Conservation (phyloP, 2,329 filamentous ascomycete genomes). For the Scedosporium dehoogii region DNA sequence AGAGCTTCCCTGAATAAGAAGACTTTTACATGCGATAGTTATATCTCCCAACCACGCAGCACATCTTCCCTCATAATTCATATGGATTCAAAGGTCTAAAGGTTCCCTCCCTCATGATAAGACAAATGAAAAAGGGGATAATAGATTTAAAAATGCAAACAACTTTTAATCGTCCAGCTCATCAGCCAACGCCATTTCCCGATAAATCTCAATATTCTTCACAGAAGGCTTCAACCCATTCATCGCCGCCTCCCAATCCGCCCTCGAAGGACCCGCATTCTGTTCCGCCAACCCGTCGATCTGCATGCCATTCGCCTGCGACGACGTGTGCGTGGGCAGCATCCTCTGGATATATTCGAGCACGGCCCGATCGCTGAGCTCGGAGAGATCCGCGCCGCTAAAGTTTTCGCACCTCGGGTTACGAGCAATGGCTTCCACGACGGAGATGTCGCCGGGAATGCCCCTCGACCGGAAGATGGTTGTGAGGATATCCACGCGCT, state of each 20-base stretch:
- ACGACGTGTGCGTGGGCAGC: conserved; percentile 11
- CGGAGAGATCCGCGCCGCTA: conserved; percentile 56
- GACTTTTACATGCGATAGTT: too few relatives aligned
- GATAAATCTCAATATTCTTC: conserved; percentile 33
- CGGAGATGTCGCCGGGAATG: conserved; percentile 34
- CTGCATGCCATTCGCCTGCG: conserved; percentile 11
- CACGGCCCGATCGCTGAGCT: conserved; percentile 36
- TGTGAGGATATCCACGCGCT: conserved; percentile 76
- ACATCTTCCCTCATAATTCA: too few relatives aligned
- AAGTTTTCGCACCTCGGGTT: conserved; percentile 64
- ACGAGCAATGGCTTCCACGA: conserved; percentile 55
- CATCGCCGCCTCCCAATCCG: conserved; percentile 45
- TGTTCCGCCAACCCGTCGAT: conserved; percentile 13
- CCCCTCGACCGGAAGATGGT: conserved; percentile 47
- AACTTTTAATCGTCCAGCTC: conserved; percentile 11
- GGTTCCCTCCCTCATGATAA: too few relatives aligned
- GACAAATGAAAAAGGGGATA: background rate
- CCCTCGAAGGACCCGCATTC: conserved; percentile 22
- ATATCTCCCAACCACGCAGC: too few relatives aligned
- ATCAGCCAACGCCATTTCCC: conserved; percentile 19
- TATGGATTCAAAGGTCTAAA: too few relatives aligned
- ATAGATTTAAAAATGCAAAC: background rate
- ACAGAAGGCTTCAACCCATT: conserved; percentile 39
- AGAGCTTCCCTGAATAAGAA: too few relatives aligned
- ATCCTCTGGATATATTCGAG: conserved; percentile 35